Evolutionary conservation across 441 rosid species (phyloP), one percentile per base, ranked within the genome.

Genomic region (Metrosideros polymorpha): DNA sequence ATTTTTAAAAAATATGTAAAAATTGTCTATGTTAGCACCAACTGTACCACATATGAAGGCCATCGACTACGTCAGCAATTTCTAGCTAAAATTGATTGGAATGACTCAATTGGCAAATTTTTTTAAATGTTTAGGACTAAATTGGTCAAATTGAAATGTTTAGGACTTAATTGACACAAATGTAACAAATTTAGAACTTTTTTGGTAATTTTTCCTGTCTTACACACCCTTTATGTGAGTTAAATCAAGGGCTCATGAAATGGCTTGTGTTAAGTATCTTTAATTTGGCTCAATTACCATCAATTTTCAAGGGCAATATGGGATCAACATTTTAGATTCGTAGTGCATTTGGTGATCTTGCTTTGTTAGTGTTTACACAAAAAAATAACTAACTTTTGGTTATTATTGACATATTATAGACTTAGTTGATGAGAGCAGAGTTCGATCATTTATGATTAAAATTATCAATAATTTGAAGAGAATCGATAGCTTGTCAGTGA

Each of bases 131-230:
- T 57, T 59, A 29, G 5, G 9, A 59, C 4, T 59, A 4, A 29
- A 59, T 13, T n/a, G 5, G 13, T 9, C 0, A 6, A 57, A 57
- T 45, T 3, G 13, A 49, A 49, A 49, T 12, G 5, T 49, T 49
- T 13, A 49, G 15, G 13, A 49, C 5, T 59, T 2, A 29, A 59
- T 14, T 29, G 1, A 6, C 9, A 0, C 6, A 59, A 59, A 7
- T 59, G 5, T 1, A 14, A 29, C 14, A 29, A 14, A 1, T 29
- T 14, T 14, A 59, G 7, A 2, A 0, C 0, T 29, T 59, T 29
- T 14, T 29, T 6, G 9, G 12, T n/a, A 57, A 57, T n/a, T 57
- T 57, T 14, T n/a, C n/a, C n/a, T n/a, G n/a, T n/a, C n/a, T n/a
- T n/a, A n/a, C n/a, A n/a, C n/a, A n/a, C n/a, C n/a, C n/a, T n/a